These are phyloP conservation scores for Carex scoparia DNA, from an alignment of 176 grass and related monocot species.

Conservation along the genomic window DNA sequence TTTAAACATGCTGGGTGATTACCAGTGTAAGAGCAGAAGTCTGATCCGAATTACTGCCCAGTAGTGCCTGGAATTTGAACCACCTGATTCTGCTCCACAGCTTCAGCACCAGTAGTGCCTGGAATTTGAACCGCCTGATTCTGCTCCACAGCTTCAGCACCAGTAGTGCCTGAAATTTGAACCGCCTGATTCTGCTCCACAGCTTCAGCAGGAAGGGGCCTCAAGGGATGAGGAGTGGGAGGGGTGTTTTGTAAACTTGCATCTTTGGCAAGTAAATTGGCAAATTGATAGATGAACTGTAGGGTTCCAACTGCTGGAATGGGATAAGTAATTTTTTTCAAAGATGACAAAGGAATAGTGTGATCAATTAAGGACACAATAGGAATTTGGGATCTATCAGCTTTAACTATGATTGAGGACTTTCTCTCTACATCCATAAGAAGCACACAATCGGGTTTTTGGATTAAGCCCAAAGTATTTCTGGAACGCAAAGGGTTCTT, in stretches of 20 bases:
- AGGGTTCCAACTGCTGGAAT: not conserved
- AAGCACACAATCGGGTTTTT: slow-evolving; percentile 12
- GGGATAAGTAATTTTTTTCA: not conserved
- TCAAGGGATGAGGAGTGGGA: too few species aligned
- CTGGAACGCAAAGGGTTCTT: not conserved
- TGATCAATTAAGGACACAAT: not conserved
- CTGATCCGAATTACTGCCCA: too few species aligned
- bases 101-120: too few species aligned
- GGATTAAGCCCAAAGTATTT: not conserved
- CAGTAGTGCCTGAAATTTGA: too few species aligned
- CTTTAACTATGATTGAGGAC: not conserved
- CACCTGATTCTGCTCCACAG: too few species aligned
- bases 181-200: too few species aligned
- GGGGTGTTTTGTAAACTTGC: too few species aligned
- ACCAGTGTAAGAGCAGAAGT: too few species aligned
- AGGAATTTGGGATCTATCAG: not conserved
- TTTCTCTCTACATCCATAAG: not conserved
- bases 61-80: too few species aligned
- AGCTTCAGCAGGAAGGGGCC: too few species aligned
- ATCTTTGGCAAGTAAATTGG: not conserved
- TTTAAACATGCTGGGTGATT: not conserved
- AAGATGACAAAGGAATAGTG: not conserved
- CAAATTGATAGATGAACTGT: not conserved
- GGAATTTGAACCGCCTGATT: too few species aligned
- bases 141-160: too few species aligned